These are phyloP conservation scores for Ogataea nakhonphanomensis DNA, from an alignment of 805 yeast genomes.

Conservation along the genomic window DNA sequence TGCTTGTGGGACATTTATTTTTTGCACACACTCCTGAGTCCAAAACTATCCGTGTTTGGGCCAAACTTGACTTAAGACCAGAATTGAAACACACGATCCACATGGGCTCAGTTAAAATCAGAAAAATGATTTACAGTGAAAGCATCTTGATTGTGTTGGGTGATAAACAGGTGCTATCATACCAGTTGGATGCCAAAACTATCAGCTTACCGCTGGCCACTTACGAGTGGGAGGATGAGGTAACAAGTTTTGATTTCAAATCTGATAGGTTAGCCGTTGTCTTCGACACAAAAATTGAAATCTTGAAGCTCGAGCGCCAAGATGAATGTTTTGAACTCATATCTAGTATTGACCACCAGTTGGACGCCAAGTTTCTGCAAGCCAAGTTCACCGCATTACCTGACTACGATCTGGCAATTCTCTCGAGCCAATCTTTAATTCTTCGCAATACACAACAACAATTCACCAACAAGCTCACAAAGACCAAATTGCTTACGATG, in stretches of 20 bases:
- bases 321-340: conserved; percentile 14
- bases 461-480: conserved; percentile 4
- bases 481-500: background rate
- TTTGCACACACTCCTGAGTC: conserved; percentile 21
- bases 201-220: conserved; percentile 6
- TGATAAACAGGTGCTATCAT: conserved; percentile 13
- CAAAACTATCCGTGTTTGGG: conserved; percentile 22
- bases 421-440: conserved; percentile 23
- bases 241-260: conserved; percentile 18
- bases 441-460: conserved; percentile 16
- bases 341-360: conserved; percentile 15
- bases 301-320: conserved; percentile 15
- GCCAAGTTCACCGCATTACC: conserved; percentile 19
- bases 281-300: conserved; percentile 16
- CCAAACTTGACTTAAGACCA: conserved; percentile 10
- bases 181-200: conserved; percentile 6
- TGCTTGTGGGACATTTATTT: conserved; percentile 9
- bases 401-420: conserved; percentile 22
- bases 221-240: conserved; percentile 12
- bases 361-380: conserved; percentile 16
- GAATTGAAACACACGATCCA: conserved; percentile 13
- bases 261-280: conserved; percentile 20
- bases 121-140: conserved; percentile 18
- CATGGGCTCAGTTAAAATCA: conserved; percentile 6
- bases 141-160: conserved; percentile 16